Evolutionary conservation across 1,284 basidiomycete genomes (phyloP), one percentile per base, ranked within the genome.

Genomic region (Peniophora sp.): DNA sequence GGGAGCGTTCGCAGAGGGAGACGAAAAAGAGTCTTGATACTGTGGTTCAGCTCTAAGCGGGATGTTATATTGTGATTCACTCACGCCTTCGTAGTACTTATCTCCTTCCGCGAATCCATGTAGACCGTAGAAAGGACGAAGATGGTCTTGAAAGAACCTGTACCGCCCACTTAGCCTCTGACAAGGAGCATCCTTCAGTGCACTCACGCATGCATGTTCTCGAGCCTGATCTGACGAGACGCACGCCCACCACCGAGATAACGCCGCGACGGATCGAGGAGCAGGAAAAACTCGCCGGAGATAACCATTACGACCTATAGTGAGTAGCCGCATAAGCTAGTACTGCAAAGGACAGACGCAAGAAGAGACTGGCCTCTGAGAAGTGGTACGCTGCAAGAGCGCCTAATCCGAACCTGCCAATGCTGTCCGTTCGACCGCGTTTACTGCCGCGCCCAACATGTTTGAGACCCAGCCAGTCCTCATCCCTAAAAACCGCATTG

Each of bases 351-450:
- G 19, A 17, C 19, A 49, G n/a, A n/a, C n/a, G n/a, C n/a, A n/a
- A n/a, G n/a, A n/a, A 16, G 23, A 23, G 5, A 25, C 39, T 49
- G 22, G 43, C 48, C n/a, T 49, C 48, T 5, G n/a, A 43, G 22
- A 49, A 11, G 34, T 49, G 48, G 34, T 39, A 49, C 14, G 34
- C 34, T 8, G 48, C n/a, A 8, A 49, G 39, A 5, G 36, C 48
- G 14, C 48, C 48, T 9, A 49, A 27, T 6, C 48, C 48, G 24
- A 49, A 49, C 11, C 35, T 35, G n/a, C 48, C 48, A 6, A 49
- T 49, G 9, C 10, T 45, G 3, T 20, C 44, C 3, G 48, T 20
- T 17, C n/a, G 16, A 17, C 16, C 14, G 17, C 24, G 25, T 19
- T 49, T 49, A 16, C 48, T 36, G 5, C 48, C 48, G 6, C 22